Evolutionary conservation across 2,329 filamentous ascomycete species (phyloP), one percentile per base, ranked within the genome.

Genomic region (Rachicladosporium sp.): DNA sequence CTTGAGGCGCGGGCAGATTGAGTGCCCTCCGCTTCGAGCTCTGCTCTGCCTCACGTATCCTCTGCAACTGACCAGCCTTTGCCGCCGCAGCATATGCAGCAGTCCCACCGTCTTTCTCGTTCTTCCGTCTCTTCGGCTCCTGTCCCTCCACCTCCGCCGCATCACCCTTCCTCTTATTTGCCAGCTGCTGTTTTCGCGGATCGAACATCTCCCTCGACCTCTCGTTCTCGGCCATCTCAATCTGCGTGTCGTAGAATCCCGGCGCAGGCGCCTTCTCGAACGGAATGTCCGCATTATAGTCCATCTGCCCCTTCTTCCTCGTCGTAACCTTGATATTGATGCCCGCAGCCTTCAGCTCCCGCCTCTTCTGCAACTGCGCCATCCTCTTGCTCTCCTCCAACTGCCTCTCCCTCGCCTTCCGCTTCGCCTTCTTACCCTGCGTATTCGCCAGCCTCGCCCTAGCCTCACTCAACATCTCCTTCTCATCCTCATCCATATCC

Each of bases 401-500:
- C 59, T 96, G 89, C 46, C 91, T 75, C 63, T 98, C 91, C 54
- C 91, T 77, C 29, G 91, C 91, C 71, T 98, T 98, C 50, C 91
- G 72, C 71, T 98, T 98, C 5, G 91, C 91, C 68, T 98, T 98
- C 67, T 98, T 98, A 59, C 91, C 91, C 64, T 96, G 91, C 8
- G 91, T 96, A 56, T 98, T 98, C 47, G 91, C 91, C 48, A 98
- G 69, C 66, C 91, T 86, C 41, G 91, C 91, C 58, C 91, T 84
- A 50, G 91, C 91, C 66, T 98, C 91, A 59, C 88, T 95, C 55
- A 98, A 65, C 91, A 98, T 98, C 64, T 98, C 91, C 68, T 98
- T 96, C 64, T 98, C 91, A 58, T 98, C 91, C 60, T 98, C 91
- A 58, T 98, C 91, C 54, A 98, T 78, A 63, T 98, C 91, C 58